Evolutionary conservation across 1,139 yeast genomes (phyloP), one percentile per base, ranked within the genome.

Genomic region (Protomyces inundatus): DNA sequence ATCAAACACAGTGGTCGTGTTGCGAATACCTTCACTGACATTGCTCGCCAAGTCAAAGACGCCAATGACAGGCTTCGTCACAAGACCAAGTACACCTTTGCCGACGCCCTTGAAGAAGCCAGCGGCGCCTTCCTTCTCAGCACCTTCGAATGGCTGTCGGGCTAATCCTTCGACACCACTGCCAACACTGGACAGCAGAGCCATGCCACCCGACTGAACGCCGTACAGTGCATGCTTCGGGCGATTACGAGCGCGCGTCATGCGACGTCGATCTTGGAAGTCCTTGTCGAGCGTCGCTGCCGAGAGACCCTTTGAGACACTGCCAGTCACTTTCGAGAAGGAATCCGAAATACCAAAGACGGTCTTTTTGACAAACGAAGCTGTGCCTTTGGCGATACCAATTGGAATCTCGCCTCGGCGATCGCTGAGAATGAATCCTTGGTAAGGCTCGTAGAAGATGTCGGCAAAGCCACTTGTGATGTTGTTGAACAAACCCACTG

Each of bases 31-130:
- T 73, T 91, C 98, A 76, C 96, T 86, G 36, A 93, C 86, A 75
- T 90, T 91, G 56, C 90, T 87, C 0, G 98, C 97, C 69, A 95
- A 79, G 73, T 95, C 99, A 71, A 95, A 87, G 40, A 93, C 75
- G 6, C 99, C 99, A 71, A 93, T 90, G 0, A 97, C 97, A 0
- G 98, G 90, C 76, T 95, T 95, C 0, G 98, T 90, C 0, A 98
- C 98, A 48, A 95, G 77, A 0, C 98, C 98, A 64, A 95, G 84
- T 32, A 95, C 73, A n/a, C 98, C 98, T 71, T 87, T 88, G 6
- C 98, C 98, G 7, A 95, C 74, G 0, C 99, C 98, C 73, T 84
- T 89, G 76, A 95, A 85, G 73, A 95, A 93, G 0, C 98, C 98
- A 1, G 85, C 79, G 0, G 98, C 85, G 9, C 98, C 98, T 55